A percentile compares a stretch with the other conserved stretches of the same genome.
phyloP scores from a whole-genome alignment of 371 early-diverging fungal genomes.

The Actinomucor elegans region DNA sequence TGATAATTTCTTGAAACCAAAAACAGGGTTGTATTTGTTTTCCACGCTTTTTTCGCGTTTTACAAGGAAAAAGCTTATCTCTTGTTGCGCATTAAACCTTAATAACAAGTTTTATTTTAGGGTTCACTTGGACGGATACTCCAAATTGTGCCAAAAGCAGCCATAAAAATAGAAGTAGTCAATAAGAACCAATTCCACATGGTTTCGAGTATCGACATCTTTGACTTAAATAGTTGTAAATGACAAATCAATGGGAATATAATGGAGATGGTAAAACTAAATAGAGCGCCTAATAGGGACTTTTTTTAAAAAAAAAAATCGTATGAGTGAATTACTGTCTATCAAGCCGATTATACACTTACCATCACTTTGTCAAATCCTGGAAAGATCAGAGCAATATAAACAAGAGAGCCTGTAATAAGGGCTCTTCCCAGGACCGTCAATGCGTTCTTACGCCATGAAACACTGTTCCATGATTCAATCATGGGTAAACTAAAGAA shows the following conservation, averaged over 20 bases:
- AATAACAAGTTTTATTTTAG: no score
- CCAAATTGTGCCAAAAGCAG: constrained; percentile 35
- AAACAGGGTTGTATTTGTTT: no score
- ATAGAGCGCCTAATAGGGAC: constrained; percentile 60
- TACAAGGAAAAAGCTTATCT: no score
- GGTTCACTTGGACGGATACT: constrained; percentile 15
- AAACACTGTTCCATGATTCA: constrained; percentile 17
- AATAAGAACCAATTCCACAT: constrained; percentile 23
- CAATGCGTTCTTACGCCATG: constrained; percentile 6
- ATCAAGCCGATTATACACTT: no score
- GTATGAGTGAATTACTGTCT: no score
- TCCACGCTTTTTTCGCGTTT: no score
- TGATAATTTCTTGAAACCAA: no score
- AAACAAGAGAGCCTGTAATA: constrained; percentile 30
- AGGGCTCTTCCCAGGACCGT: constrained; percentile 15
- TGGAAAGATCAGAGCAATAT: constrained; percentile 54
- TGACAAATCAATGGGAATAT: constrained; percentile 61
- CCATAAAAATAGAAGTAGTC: constrained; percentile 25
- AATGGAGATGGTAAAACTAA: constrained; percentile 56
- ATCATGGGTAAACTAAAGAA: constrained; percentile 15
- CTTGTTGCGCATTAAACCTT: no score
- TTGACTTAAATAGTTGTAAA: constrained; percentile 34
- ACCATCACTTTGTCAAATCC: constrained; percentile 64
- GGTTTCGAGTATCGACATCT: constrained; percentile 16
- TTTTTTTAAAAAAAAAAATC: no score